phyloP scores from a whole-genome alignment of 768 basidiomycete genomes.

The Trametes elegans region DNA sequence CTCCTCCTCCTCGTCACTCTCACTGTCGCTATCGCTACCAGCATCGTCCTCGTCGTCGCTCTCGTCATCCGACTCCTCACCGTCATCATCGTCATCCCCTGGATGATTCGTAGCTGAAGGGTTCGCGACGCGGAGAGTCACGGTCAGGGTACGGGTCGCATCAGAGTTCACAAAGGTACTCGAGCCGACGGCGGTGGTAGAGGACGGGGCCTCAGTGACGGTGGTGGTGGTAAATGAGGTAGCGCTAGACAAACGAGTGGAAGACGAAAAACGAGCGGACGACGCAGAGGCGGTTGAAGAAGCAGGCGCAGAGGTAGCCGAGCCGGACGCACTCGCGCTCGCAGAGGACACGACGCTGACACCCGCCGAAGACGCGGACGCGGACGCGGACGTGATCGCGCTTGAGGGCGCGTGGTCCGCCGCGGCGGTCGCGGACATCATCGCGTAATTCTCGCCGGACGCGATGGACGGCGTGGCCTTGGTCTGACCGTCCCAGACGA shows the following conservation, averaged over 20 bases:
- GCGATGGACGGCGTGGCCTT: not conserved
- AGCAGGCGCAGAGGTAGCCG: constrained; percentile 5
- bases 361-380: constrained; percentile 1
- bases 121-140: constrained; percentile 10
- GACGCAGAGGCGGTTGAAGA: constrained; percentile 1
- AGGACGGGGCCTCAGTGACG: not conserved
- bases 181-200: not conserved
- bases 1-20: constrained; percentile 9
- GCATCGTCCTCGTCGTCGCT: constrained; percentile 5
- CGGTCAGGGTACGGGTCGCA: constrained; percentile 16
- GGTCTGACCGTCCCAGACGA: constrained; percentile 49
- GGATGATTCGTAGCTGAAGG: not conserved
- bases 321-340: not conserved
- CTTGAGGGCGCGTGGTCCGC: too few relatives aligned
- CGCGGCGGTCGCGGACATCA: too few relatives aligned
- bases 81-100: not conserved
- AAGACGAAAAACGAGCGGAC: not conserved
- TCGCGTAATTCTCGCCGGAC: constrained; percentile 20
- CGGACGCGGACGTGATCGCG: constrained; percentile 4
- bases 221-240: not conserved
- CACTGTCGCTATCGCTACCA: constrained; percentile 12
- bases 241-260: not conserved
- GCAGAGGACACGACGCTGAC: not conserved
- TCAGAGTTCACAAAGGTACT: not conserved
- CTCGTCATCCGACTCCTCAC: constrained; percentile 5